Base-by-base conservation (phyloP, 2,329 filamentous ascomycete genomes). In the Curvularia eragrostidis region DNA sequence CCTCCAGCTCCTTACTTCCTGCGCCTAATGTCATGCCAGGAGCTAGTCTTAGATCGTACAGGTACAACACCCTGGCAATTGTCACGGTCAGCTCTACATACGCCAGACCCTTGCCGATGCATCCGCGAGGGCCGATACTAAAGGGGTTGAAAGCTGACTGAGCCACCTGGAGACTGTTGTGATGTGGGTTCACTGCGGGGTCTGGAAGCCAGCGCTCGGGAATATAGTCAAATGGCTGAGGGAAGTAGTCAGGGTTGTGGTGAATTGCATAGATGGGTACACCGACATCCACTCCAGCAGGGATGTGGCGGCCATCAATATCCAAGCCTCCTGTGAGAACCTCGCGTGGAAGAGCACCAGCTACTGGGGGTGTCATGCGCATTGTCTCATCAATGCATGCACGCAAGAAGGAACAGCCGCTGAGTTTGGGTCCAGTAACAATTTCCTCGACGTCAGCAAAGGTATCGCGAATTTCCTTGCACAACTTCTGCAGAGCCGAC, bases 141-240 rank as follows among this genome's bases (percentile, higher is more conserved):
- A 92, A 92, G 1, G 91, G 89, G 61, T 88, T 91, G 76, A 91
- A 94, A 0, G 90, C 90, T 32, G 81, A 83, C 49, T 89, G 84
- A 2, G 89, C 88, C 10, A 69, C 67, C 8, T 66, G 26, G 24
- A 77, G 65, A 30, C 68, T 68, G 41, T 41, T 53, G 38, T 72
- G 65, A 13, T 75, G 50, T 1, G 74, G 74, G 49, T 77, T 76
- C 15, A 56, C 56, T 0, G 64, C 55, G 0, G 69, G 48, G 38
- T 77, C 74, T 2, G 63, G 59, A 2, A 78, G 66, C 76, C 76
- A 78, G 42, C 76, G 72, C 56, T 76, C 74, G 0, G 77, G 76
- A 1, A 71, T 56, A 63, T 72, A 79, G 50, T 72, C 67, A 60
- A 75, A 77, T 5, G 77, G 75, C 30, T 68, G 64, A 6, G 76